phyloP scores from a whole-genome alignment of 352 stramenopile genomes.

The Phytophthora constricta region DNA sequence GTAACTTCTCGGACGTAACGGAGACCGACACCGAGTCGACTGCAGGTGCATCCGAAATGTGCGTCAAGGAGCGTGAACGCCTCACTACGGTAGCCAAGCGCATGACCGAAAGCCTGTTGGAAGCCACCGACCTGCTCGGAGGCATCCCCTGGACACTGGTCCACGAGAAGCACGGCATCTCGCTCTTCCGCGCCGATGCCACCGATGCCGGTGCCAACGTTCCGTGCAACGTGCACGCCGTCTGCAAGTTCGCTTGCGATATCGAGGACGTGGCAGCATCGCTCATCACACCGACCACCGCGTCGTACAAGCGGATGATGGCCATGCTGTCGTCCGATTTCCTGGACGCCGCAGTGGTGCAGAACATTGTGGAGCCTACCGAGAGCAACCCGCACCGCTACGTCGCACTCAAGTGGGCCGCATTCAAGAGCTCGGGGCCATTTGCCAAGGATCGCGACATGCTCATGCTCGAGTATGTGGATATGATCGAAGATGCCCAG shows the following conservation, averaged over 20 bases:
- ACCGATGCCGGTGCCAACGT: conserved; percentile 53
- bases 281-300: conserved; percentile 82
- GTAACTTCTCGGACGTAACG: conserved; percentile 27
- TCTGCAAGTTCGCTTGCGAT: conserved; percentile 80
- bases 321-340: conserved; percentile 85
- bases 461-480: conserved; percentile 88
- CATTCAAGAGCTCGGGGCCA: conserved; percentile 84
- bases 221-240: conserved; percentile 87
- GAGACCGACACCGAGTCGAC: conserved; percentile 19
- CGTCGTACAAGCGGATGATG: conserved; percentile 89
- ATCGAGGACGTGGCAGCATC: conserved; percentile 86
- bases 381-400: conserved; percentile 74
- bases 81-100: conserved; percentile 76
- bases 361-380: conserved; percentile 82
- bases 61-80: conserved; percentile 66
- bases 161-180: conserved; percentile 85
- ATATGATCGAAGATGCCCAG: conserved; percentile 89
- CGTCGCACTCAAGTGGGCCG: conserved; percentile 86
- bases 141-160: conserved; percentile 77
- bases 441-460: conserved; percentile 85
- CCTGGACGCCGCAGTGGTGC: conserved; percentile 78
- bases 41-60: conserved; percentile 35
- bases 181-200: conserved; percentile 78
- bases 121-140: conserved; percentile 76
- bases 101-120: conserved; percentile 82